Evolutionary conservation across 2,329 filamentous ascomycete genomes (phyloP), one percentile per base, ranked within the genome.

Genomic region (Aspergillus terreus): DNA sequence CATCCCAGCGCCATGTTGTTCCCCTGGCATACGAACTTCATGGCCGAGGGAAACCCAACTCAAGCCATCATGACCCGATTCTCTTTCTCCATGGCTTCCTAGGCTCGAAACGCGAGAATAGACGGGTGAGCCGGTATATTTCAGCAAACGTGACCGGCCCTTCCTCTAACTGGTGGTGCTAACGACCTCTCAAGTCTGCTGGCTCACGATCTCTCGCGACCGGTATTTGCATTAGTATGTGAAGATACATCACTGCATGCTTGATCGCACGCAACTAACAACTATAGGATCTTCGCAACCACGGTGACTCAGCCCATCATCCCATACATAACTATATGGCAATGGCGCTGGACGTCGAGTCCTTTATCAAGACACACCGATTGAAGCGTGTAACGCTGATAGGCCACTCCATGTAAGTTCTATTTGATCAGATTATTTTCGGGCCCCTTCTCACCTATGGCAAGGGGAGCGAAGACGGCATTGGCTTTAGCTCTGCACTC

Each of bases 11-110:
- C 27, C 10, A 9, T 30, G 27, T 30, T 30, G 17, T 53, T 14
- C 51, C 43, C 38, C 38, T 53, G 5, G 51, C 51, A 21, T 53
- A 46, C 25, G 51, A 53, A 17, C 14, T 50, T 7, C 51, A 53
- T 30, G 7, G 19, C 6, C 43, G 35, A 6, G 19, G n/a, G 6
- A 23, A 14, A 19, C 2, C 19, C 14, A 17, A 9, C n/a, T 17
- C 17, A 3, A 32, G 14, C 1, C 47, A 43, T 19, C n/a, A 27
- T 9, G 41, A 40, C 6, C 75, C 91, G 1, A 88, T 96, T 55
- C 74, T 96, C 52, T 87, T 96, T 58, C 83, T 96, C 63, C 92
- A 96, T 68, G 92, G 92, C 2, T 78, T 96, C 11, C 96, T 96
- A 63, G 92, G 92, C 21, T 95, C 89, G 46, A 95, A 94, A 47